Conservation (phyloP, 2,329 filamentous ascomycete species). For the Trichoderma asperellum region DNA sequence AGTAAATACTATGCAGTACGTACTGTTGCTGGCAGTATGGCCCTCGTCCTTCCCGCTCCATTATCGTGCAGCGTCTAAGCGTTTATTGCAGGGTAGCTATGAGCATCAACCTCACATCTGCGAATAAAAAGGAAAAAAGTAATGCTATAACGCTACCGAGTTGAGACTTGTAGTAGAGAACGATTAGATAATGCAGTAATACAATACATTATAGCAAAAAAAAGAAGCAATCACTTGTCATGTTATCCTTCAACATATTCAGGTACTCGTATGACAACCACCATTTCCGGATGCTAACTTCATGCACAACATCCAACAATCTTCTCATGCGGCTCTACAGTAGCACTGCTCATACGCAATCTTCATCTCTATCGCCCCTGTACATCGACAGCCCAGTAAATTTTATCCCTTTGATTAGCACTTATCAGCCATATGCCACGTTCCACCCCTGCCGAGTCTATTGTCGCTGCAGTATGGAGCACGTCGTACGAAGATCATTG, state of each 20-base stretch:
- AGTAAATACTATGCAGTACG: not conserved
- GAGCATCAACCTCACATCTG: not conserved
- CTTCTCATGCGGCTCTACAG: not conserved
- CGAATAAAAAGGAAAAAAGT: not conserved
- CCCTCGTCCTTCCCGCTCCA: not conserved
- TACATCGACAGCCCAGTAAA: not conserved
- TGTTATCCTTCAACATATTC: not conserved
- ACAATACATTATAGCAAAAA: not conserved
- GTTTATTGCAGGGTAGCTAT: not conserved
- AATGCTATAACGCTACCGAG: not conserved
- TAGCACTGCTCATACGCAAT: not conserved
- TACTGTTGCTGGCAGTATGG: no score
- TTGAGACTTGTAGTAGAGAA: not conserved
- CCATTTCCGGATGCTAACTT: not conserved
- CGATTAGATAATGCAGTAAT: not conserved
- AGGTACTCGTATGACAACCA: not conserved
- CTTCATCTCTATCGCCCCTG: constrained; percentile 4
- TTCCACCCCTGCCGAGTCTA: not conserved
- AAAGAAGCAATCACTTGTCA: not conserved
- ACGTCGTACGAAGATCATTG: not conserved
- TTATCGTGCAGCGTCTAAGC: not conserved
- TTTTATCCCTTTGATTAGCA: not conserved
- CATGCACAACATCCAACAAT: not conserved
- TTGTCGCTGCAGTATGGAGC: not conserved
- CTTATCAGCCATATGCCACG: not conserved